Base-by-base conservation (phyloP, 1,139 yeast species). In the Lizanozyma gosingica region DNA sequence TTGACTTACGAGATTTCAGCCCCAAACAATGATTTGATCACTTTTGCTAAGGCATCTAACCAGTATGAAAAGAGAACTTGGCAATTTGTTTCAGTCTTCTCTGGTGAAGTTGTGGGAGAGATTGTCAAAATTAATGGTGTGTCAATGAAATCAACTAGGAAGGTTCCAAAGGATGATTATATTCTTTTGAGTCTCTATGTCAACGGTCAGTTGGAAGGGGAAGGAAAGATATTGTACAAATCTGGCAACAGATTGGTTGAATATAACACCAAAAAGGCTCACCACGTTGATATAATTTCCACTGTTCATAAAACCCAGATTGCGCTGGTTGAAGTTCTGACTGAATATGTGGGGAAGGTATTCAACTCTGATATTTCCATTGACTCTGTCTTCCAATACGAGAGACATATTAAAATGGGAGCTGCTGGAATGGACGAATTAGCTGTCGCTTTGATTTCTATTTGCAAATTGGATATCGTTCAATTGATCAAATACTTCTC, bases 21-120 rank as follows among this genome's bases (percentile, higher is more conserved):
- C 37, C 65, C 76, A 34, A 60, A 73, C 34, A 76, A 76, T 43
- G 69, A 71, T 3, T 51, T 61, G 40, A 62, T 81, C 33, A 62
- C 67, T 3, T 80, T 83, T 52, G 76, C 82, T 17, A 81, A 80
- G 53, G 87, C 87, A 6, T 73, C 86, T 0, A 83, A 83, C 57
- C 84, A 80, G 52, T 61, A 62, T 29, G 74, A 72, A 27, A 61
- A 62, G 36, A 60, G 67, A 17, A 51, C 60, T 15, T 87, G 95
- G 95, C 79, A 78, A 45, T 84, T 87, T 51, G 73, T 84, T n/a
- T 80, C 94, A 2, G 87, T 83, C 14, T 71, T 72, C 51, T 80
- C 88, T 2, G 83, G 76, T 39, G 96, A 87, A 57, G 70, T 76
- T 9, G 67, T 83, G 46, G 94, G 94, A 34, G 92, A 83, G 56